A percentile compares a stretch with the other conserved stretches of the same genome.
These are phyloP conservation scores for Lenwebbia sp. DNA, from an alignment of 345 rosid species.

Conservation along the genomic window DNA sequence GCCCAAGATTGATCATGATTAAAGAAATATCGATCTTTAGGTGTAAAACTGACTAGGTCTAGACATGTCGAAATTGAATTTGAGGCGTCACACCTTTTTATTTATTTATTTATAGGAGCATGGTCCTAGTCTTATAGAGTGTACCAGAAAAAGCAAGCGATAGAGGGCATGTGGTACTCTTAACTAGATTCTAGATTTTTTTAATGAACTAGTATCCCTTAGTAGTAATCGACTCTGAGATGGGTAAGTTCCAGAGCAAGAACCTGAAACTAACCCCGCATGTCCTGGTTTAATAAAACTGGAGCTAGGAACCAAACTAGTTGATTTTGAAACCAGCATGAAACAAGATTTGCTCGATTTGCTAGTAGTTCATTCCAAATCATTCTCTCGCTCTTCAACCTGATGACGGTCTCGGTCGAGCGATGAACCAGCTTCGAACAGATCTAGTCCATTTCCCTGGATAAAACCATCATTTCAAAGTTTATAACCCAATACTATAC, in stretches of 20 bases:
- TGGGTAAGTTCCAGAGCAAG: neutral
- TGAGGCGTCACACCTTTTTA: no score
- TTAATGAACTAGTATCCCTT: no score
- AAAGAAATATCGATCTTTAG: neutral
- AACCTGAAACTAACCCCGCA: accelerated
- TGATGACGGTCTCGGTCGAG: neutral
- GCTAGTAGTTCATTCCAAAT: neutral
- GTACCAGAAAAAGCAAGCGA: no score
- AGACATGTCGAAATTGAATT: neutral
- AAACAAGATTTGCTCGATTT: neutral
- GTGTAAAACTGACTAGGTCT: neutral
- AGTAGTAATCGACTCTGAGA: no score
- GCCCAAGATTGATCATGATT: neutral
- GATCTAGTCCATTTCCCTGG: neutral
- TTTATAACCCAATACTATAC: neutral
- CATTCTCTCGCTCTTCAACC: neutral
- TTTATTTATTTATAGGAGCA: no score
- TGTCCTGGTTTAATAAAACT: accelerated
- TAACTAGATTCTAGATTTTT: no score
- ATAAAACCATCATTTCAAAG: neutral
- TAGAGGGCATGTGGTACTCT: no score
- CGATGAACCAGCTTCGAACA: neutral
- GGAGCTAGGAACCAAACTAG: accelerated
- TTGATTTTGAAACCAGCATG: accelerated
- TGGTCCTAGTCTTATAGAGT: no score